These are phyloP conservation scores for Dryadomyces quercivorus DNA, from an alignment of 2,329 filamentous ascomycete genomes.

Conservation along the genomic window DNA sequence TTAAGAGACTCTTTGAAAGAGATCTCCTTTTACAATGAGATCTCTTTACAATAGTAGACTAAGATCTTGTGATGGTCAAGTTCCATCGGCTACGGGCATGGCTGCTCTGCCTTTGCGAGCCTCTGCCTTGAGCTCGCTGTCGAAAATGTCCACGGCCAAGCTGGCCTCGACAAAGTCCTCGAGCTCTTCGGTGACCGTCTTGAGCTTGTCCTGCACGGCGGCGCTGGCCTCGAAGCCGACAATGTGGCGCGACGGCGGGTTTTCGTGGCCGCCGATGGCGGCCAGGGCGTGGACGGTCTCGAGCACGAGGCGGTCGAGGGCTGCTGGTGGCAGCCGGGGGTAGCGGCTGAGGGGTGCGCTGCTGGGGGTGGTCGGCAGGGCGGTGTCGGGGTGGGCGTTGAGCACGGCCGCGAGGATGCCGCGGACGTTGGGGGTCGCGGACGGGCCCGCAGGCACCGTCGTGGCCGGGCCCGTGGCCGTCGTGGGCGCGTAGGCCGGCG, in stretches of 20 bases:
- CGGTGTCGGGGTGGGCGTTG: conserved; percentile 60
- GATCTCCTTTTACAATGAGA: too few relatives aligned
- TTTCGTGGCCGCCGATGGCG: conserved; percentile 89
- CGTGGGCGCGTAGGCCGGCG: conserved; percentile 35
- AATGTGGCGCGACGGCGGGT: conserved; percentile 87
- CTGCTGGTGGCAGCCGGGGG: conserved; percentile 54
- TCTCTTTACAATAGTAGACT: too few relatives aligned
- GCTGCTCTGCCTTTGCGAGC: conserved; percentile 25
- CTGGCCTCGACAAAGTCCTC: conserved; percentile 94
- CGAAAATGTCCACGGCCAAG: conserved; percentile 66
- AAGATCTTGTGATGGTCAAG: too few relatives aligned
- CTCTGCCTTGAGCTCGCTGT: conserved; percentile 41
- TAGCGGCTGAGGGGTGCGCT: conserved; percentile 58
- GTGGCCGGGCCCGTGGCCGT: neutral
- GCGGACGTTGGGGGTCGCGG: conserved; percentile 42
- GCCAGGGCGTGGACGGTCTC: conserved; percentile 88
- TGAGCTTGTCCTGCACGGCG: conserved; percentile 89
- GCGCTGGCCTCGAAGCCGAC: conserved; percentile 80
- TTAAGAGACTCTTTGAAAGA: too few relatives aligned
- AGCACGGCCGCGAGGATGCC: conserved; percentile 73
- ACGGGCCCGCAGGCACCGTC: conserved; percentile 44
- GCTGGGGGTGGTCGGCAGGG: conserved; percentile 33
- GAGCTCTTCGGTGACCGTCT: conserved; percentile 89
- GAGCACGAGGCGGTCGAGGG: conserved; percentile 62
- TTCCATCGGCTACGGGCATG: neutral